phyloP scores from a whole-genome alignment of 2,329 filamentous ascomycete genomes.

The Ramularia endophylla region DNA sequence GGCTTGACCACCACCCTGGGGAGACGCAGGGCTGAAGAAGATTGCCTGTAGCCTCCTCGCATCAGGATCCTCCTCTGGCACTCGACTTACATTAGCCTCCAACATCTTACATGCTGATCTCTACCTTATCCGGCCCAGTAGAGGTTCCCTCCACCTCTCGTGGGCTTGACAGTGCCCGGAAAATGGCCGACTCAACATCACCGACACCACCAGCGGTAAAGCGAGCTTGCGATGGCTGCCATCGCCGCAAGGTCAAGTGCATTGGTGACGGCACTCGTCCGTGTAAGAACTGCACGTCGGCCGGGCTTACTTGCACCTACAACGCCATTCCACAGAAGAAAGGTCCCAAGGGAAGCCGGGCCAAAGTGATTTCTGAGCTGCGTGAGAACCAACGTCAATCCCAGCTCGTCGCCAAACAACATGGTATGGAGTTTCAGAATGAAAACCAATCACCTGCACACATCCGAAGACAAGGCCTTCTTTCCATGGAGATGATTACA shows the following conservation, averaged over 20 bases:
- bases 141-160: conserved; percentile 15
- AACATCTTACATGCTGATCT: conserved; percentile 14
- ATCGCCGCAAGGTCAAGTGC: conserved; percentile 47
- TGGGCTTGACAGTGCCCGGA: conserved; percentile 8
- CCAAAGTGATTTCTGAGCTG: conserved; percentile 58
- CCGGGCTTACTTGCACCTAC: conserved; percentile 57
- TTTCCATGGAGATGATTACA: conserved; percentile 45
- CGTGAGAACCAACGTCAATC: conserved; percentile 46
- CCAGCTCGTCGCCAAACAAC: conserved; percentile 37
- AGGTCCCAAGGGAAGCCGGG: conserved; percentile 57
- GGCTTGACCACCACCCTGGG: too few relatives aligned
- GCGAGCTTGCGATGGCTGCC: conserved; percentile 35
- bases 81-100: too few relatives aligned
- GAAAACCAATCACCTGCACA: conserved; percentile 36
- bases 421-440: conserved; percentile 37
- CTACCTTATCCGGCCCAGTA: conserved; percentile 17
- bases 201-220: conserved; percentile 23
- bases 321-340: conserved; percentile 60
- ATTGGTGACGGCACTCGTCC: conserved; percentile 46
- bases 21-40: too few relatives aligned
- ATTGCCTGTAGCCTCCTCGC: too few relatives aligned
- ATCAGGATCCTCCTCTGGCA: too few relatives aligned
- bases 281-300: conserved; percentile 56
- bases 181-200: conserved; percentile 17
- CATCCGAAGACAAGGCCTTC: conserved; percentile 44